Evolutionary conservation across 2,329 filamentous ascomycete genomes (phyloP).

Genomic region (Calonectria naviculata): DNA sequence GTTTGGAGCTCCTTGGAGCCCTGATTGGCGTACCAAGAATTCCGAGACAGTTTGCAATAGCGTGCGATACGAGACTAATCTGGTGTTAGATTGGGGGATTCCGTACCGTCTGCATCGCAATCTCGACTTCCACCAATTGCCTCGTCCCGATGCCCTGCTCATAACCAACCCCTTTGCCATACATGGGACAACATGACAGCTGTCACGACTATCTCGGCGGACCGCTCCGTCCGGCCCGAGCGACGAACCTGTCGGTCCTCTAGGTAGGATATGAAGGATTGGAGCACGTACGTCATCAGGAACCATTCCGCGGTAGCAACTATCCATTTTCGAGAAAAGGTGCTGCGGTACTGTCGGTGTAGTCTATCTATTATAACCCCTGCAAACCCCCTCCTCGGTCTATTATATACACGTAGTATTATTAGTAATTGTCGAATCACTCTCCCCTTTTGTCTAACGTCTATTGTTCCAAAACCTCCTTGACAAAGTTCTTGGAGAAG

Average conservation of each 20-base stretch:
- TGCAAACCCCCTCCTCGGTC: neutral
- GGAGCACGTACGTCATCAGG: neutral
- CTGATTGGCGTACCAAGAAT: conserved; percentile 6
- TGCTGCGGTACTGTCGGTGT: neutral
- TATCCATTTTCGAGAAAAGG: conserved; percentile 1
- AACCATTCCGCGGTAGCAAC: neutral
- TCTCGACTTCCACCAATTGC: conserved; percentile 19
- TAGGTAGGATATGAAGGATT: conserved; percentile 5
- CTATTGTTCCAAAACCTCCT: conserved; percentile 56
- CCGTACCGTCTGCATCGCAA: conserved; percentile 15
- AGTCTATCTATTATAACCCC: conserved; percentile 20
- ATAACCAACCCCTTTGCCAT: neutral
- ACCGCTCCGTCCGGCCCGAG: conserved; percentile 21
- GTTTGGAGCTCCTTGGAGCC: neutral
- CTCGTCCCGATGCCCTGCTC: neutral
- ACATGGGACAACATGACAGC: conserved; percentile 5
- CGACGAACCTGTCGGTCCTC: conserved; percentile 1
- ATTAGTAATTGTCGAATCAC: conserved; percentile 21
- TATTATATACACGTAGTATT: conserved; percentile 38
- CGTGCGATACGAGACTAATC: neutral
- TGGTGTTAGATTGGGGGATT: conserved; percentile 15
- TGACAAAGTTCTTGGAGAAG: conserved; percentile 82
- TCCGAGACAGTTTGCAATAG: neutral
- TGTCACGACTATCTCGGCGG: conserved; percentile 12
- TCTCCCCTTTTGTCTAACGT: conserved; percentile 16